Conservation (phyloP, 106 monocot genomes). For the Dendrobium officinale region DNA sequence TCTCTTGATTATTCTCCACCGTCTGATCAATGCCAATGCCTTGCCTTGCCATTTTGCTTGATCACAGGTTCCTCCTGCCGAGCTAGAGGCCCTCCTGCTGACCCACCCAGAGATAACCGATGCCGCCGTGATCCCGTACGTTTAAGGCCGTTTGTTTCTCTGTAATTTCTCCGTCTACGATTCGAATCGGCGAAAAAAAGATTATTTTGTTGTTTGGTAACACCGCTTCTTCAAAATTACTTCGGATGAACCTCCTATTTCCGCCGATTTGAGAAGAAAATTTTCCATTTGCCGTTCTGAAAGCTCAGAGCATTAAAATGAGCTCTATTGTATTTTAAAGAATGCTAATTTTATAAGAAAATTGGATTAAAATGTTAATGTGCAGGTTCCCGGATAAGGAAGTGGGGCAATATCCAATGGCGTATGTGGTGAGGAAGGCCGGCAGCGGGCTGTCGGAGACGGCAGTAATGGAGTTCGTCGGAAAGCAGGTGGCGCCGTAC, state of each 20-base stretch:
- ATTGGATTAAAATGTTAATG: neutral
- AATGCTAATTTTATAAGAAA: neutral
- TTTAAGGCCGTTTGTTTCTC: too few species aligned
- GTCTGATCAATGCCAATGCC: neutral
- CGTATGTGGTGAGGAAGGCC: slow-evolving; percentile 68
- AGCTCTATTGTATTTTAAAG: too few species aligned
- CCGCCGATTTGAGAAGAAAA: too few species aligned
- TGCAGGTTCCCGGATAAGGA: slow-evolving; percentile 72
- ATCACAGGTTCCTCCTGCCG: slow-evolving; percentile 78
- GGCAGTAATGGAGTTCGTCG: slow-evolving; percentile 65
- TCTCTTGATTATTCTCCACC: neutral
- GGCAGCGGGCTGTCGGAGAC: slow-evolving; percentile 31
- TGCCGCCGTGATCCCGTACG: slow-evolving; percentile 80
- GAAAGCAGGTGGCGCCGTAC: slow-evolving; percentile 86
- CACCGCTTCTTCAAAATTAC: too few species aligned
- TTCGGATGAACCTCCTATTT: too few species aligned
- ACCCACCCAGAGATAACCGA: slow-evolving; percentile 61
- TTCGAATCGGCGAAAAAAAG: too few species aligned
- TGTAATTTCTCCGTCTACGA: too few species aligned
- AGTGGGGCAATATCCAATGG: slow-evolving; percentile 83
- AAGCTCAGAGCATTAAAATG: too few species aligned
- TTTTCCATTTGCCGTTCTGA: too few species aligned
- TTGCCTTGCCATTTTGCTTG: neutral
- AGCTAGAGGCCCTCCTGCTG: slow-evolving; percentile 67
- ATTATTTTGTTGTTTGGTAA: too few species aligned